Conservation (phyloP, 495 filamentous ascomycete species). For the Xylaria grammica region DNA sequence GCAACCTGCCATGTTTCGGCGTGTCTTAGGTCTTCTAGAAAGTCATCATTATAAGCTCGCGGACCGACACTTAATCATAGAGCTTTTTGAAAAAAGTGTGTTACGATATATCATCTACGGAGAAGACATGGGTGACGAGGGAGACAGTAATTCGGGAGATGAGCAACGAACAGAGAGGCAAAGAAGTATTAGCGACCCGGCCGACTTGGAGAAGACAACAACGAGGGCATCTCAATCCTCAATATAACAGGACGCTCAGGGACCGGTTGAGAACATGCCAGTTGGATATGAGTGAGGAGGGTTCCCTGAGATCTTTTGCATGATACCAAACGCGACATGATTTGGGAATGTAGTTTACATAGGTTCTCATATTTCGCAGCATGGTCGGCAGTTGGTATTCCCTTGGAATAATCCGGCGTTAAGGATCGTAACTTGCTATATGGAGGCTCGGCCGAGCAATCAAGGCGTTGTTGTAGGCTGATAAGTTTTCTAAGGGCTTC, state of each 20-base stretch:
- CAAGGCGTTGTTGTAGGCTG: constrained; percentile 3
- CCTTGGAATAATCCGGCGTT: constrained; percentile 22
- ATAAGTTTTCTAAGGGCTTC: constrained; percentile 1
- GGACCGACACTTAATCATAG: constrained; percentile 84
- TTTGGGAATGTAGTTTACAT: constrained; percentile 12
- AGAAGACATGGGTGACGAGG: constrained; percentile 49
- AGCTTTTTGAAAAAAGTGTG: constrained; percentile 90
- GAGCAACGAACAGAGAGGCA: constrained; percentile 57
- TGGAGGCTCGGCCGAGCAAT: constrained; percentile 5
- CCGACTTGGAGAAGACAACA: constrained; percentile 38
- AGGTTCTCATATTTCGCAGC: constrained; percentile 10
- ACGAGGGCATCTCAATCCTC: constrained; percentile 27
- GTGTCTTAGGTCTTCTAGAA: constrained; percentile 85
- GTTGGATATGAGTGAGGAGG: constrained; percentile 23
- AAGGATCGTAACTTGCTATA: constrained; percentile 1
- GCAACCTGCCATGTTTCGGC: constrained; percentile 76
- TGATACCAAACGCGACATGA: constrained; percentile 16
- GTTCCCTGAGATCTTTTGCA: constrained; percentile 11
- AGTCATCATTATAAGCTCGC: constrained; percentile 85
- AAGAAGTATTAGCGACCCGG: constrained; percentile 56
- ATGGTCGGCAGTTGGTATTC: constrained; percentile 5
- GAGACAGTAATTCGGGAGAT: constrained; percentile 45
- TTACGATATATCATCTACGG: constrained; percentile 76
- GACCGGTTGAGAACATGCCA: constrained; percentile 16
- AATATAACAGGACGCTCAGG: constrained; percentile 24